Evolutionary conservation across 2,329 filamentous ascomycete genomes (phyloP), one percentile per base, ranked within the genome.

Genomic region (Aspergillus phoenicis): DNA sequence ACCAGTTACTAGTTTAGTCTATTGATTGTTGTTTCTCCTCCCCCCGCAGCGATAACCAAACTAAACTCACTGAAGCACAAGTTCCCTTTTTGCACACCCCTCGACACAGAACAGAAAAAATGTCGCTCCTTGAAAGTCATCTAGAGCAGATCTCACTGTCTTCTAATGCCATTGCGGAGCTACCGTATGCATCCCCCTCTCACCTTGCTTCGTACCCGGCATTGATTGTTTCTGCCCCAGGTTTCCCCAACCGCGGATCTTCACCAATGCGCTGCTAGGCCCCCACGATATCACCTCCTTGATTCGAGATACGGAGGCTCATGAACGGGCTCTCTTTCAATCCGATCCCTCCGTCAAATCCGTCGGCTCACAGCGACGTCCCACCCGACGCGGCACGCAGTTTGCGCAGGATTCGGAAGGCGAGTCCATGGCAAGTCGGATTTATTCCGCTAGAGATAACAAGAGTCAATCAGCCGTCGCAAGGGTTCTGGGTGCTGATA

Each of bases 241-340:
- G 36, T 98, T 98, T 70, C 91, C 91, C 43, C 87, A 87, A 2
- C 91, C 94, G n/a, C 96, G 91, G 71, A 93, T 95, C 72, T 99
- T 98, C 80, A 95, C 93, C 68, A 97, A 96, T 75, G 93, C 95
- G 36, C 85, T 99, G 41, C 87, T 98, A 52, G 88, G 89, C 59
- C 88, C 88, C 67, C 89, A 93, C 76, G 95, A 99, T 76, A 98
- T 99, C 68, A 98, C 95, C 4, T 87, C 91, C 11, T 82, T 99
- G 52, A 97, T 99, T 71, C 91, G 95, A 62, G 95, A 99, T 75
- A 97, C 94, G 3, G 95, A 99, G 77, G 81, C 90, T 22, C 94
- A 98, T 79, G 95, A 99, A 77, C 90, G 93, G 71, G 94, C 94
- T 6, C 87, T 99, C 17, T 99, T 98, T 81, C 96, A 94, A 39